These are phyloP conservation scores for Solanum boliviense DNA, from an alignment of 257 asterid species.

Conservation along the genomic window DNA sequence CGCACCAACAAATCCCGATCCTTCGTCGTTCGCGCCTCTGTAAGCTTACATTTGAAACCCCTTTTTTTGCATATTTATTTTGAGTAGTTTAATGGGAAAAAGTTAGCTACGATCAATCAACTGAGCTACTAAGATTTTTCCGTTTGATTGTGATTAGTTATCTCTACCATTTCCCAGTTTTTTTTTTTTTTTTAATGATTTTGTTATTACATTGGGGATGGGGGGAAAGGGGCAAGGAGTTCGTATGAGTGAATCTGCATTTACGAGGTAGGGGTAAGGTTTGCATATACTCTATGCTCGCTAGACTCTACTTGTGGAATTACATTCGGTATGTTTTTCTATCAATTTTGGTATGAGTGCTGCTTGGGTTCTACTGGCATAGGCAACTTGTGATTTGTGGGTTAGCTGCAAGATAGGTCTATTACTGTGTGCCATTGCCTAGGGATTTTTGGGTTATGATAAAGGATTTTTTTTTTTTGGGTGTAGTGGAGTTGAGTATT, in stretches of 20 bases:
- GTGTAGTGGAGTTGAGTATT: neutral
- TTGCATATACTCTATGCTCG: fast-evolving
- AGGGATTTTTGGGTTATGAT: neutral
- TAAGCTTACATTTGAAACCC: conserved; percentile 15
- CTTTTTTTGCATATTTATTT: neutral
- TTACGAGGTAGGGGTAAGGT: neutral
- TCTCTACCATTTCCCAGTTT: neutral
- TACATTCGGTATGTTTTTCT: no score
- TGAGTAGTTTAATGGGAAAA: neutral
- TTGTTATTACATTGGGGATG: neutral
- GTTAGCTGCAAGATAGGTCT: neutral
- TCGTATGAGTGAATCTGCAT: neutral
- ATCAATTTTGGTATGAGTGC: neutral
- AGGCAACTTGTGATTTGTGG: neutral
- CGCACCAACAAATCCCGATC: conserved; percentile 19
- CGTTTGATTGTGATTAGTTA: neutral
- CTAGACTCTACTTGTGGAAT: neutral
- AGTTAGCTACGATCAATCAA: neutral
- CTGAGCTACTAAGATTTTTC: neutral
- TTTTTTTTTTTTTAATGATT: neutral
- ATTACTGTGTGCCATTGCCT: neutral
- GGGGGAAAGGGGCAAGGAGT: neutral
- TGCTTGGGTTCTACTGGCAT: neutral
- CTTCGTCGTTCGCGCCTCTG: conserved; percentile 47
- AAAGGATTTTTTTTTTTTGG: neutral